These are phyloP conservation scores for Paracoccidioides brasiliensis DNA, from an alignment of 2,329 filamentous ascomycete genomes.

Conservation along the genomic window DNA sequence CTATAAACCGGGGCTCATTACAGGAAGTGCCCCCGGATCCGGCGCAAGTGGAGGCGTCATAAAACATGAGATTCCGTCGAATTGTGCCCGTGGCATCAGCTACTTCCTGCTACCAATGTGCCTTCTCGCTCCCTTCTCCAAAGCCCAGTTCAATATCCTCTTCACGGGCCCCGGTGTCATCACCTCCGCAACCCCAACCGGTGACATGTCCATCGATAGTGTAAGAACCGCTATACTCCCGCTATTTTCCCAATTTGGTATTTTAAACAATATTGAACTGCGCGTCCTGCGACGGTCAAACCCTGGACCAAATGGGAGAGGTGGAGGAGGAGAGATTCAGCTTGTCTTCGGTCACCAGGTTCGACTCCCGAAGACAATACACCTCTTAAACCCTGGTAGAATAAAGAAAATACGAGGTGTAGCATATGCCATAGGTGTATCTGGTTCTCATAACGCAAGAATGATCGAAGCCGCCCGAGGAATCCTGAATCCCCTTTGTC, in stretches of 20 bases:
- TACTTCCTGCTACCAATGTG: slow-evolving; percentile 88
- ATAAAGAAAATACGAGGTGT: slow-evolving; percentile 86
- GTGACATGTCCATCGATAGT: slow-evolving; percentile 83
- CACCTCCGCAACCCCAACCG: slow-evolving; percentile 67
- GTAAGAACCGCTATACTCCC: slow-evolving; percentile 88
- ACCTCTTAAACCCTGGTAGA: slow-evolving; percentile 68
- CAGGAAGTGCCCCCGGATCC: slow-evolving; percentile 63
- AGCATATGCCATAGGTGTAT: slow-evolving; percentile 84
- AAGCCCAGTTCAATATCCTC: slow-evolving; percentile 76
- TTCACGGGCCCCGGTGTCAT: slow-evolving; percentile 89
- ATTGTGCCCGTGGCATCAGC: slow-evolving; percentile 67
- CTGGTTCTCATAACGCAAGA: slow-evolving; percentile 80
- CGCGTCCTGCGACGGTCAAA: slow-evolving; percentile 70
- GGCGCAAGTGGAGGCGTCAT: slow-evolving; percentile 65
- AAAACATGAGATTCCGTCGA: slow-evolving; percentile 64
- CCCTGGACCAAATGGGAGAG: slow-evolving; percentile 57
- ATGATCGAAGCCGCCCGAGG: slow-evolving; percentile 89
- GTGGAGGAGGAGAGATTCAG: slow-evolving; percentile 86
- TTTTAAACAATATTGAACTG: slow-evolving; percentile 73
- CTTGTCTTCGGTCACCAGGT: slow-evolving; percentile 88
- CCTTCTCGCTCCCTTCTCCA: slow-evolving; percentile 83
- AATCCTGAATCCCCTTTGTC: slow-evolving; percentile 70
- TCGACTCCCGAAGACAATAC: slow-evolving; percentile 82
- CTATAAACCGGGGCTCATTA: slow-evolving; percentile 85
- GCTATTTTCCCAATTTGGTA: slow-evolving; percentile 80